Evolutionary conservation across 2,329 filamentous ascomycete genomes (phyloP), one percentile per base, ranked within the genome.

Genomic region (Phialophora chinensis): DNA sequence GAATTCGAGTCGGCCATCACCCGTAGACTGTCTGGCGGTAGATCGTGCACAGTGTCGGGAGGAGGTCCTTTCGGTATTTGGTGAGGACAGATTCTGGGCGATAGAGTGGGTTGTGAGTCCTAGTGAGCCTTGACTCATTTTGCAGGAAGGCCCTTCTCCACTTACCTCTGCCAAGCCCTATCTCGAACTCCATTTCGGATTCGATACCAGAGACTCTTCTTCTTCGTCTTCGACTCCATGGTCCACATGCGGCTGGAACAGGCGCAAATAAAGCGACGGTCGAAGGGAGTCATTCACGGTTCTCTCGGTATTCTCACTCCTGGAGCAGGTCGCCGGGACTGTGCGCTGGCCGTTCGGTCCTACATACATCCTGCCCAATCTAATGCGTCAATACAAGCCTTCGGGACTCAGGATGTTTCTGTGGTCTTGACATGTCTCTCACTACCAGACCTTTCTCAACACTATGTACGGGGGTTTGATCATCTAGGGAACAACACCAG

Each of bases 1-100:
- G 63, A 49, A 10, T 59, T 63, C 35, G 59, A 62, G 35, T 66
- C 63, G 25, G 50, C 52, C 66, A 68, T 68, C n/a, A 20, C 57
- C 14, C 23, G 54, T 23, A 57, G 25, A 23, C 29, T 50, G 50
- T 12, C 27, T 27, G 23, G 11, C 11, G 8, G 6, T 5, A 27
- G 27, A 23, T 12, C 20, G 49, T 25, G 20, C 27, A 17, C 20
- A 29, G 49, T 14, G 49, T 53, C 49, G 7, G 6, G 14, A 53
- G 23, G 27, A 25, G 20, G 2, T 53, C 17, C 49, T 12, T 14
- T 29, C 20, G 20, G 14, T 17, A 20, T 53, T 2, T 20, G 49
- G n/a, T 5, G 20, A 12, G 7, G 14, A 5, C 20, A 14, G 10
- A 29, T 12, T 53, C 23, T 27, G 49, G 20, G 27, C 49, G 27